These are phyloP conservation scores for Oxytropis ochrocephala DNA, from an alignment of 306 rosid species.

Conservation along the genomic window DNA sequence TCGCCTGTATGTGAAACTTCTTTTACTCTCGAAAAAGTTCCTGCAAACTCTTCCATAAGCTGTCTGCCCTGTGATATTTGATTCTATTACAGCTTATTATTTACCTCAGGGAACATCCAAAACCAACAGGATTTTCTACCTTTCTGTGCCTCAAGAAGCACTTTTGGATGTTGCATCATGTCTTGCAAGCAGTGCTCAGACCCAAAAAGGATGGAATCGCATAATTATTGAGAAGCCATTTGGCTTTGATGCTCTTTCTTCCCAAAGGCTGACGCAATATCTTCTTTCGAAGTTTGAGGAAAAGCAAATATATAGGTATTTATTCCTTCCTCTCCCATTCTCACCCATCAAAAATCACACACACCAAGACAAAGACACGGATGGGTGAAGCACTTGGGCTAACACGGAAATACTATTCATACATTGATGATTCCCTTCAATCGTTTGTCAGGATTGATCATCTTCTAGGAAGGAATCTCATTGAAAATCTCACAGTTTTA, in stretches of 20 bases:
- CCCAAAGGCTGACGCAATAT: constrained; percentile 65
- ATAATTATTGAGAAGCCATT: constrained; percentile 88
- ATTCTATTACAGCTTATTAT: constrained; percentile 39
- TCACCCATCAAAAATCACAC: constrained; percentile 2
- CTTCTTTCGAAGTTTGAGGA: constrained; percentile 80
- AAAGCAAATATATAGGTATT: constrained; percentile 80
- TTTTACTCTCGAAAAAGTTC: constrained; percentile 2
- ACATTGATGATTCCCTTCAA: constrained; percentile 13
- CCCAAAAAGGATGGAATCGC: constrained; percentile 87
- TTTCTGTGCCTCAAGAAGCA: constrained; percentile 90
- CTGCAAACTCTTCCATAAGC: constrained; percentile 6
- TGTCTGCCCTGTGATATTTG: constrained; percentile 33
- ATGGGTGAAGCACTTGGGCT: not conserved
- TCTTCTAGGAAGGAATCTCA: constrained; percentile 88
- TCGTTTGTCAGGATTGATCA: constrained; percentile 82
- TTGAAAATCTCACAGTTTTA: constrained; percentile 89
- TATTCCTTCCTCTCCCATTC: constrained; percentile 5
- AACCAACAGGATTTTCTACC: constrained; percentile 91
- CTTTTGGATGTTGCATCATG: constrained; percentile 72
- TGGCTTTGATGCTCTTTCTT: constrained; percentile 70
- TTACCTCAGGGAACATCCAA: constrained; percentile 58
- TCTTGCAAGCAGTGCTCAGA: constrained; percentile 71
- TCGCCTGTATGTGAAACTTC: not conserved
- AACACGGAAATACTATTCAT: not conserved
- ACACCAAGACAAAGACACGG: not conserved